Base-by-base conservation (phyloP, 1,284 basidiomycete species). In the Phlebopus sp. region DNA sequence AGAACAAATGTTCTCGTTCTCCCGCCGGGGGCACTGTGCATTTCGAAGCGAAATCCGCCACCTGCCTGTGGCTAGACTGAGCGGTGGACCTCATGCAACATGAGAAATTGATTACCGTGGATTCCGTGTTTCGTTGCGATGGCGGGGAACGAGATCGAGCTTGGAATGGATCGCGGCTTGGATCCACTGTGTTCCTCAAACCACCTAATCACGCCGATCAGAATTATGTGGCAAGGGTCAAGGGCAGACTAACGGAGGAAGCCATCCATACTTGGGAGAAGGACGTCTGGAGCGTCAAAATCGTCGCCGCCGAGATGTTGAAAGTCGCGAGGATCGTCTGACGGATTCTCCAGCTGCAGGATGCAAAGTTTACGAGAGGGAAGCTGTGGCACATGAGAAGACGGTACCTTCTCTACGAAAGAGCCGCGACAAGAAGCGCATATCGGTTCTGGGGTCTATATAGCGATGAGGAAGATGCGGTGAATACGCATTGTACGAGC, bases 271-370 rank as follows among this genome's bases (percentile, higher is more conserved):
- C 55, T 49, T 42, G 69, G 69, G 71, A 60, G 15, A 72, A 59
- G 34, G 21, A 23, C 37, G 0, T 50, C 55, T 34, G 66, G 71
- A 32, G 66, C 69, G 11, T 59, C 71, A 35, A 57, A 46, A 44
- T 55, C 64, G 37, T 55, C 59, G 29, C 42, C 58, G 3, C 54
- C 59, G n/a, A 53, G 58, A 35, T 59, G 58, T 31, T 76, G 74
- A 60, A 84, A 87, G 39, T 75, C 67, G 44, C 88, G 80, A 30
- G 88, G 87, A 69, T 90, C 86, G 59, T 90, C 83, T 44, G 69
- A 60, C 13, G 79, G 71, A 63, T 86, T 77, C 60, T 90, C 87
- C 59, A 90, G 79, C 87, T 90, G 64, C 7, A 29, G 40, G 37
- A 10, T 14, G 37, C 14, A 37, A 6, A 35, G 35, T 45, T 31